A percentile compares a stretch with the other conserved stretches of the same genome.
phyloP scores from a whole-genome alignment of 2,329 filamentous ascomycete species.

The Sclerotinia glacialis region DNA sequence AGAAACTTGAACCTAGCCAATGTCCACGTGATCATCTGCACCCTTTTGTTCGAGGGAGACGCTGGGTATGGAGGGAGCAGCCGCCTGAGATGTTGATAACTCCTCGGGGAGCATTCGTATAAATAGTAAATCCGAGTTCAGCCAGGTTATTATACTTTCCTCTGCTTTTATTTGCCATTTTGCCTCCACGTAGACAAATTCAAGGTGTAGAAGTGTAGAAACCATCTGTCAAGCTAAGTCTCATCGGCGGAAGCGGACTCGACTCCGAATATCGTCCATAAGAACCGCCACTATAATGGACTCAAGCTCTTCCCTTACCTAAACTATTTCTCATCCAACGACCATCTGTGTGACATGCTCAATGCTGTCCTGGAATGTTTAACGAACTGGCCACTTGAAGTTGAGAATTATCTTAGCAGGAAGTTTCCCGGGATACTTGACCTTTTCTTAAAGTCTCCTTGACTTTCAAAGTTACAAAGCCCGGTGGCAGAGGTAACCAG shows the following conservation, averaged over 20 bases:
- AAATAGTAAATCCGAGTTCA: not conserved
- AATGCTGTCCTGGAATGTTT: not conserved
- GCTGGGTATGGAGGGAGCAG: not conserved
- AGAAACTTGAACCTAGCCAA: not conserved
- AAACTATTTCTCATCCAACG: not conserved
- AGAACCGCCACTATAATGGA: no score
- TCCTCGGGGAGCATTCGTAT: not conserved
- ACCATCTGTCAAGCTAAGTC: no score
- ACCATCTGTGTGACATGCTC: not conserved
- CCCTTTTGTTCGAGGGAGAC: not conserved
- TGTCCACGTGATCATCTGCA: not conserved
- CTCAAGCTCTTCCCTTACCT: not conserved
- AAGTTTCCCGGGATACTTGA: not conserved
- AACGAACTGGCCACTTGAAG: not conserved
- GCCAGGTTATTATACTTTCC: no score
- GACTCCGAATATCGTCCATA: no score
- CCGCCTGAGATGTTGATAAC: not conserved
- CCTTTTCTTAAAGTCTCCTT: no score
- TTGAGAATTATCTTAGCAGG: not conserved
- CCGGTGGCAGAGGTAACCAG: not conserved
- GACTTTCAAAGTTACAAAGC: not conserved
- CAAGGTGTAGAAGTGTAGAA: not conserved
- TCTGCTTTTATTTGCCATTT: not conserved
- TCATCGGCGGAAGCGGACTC: constrained; percentile 8
- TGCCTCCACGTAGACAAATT: not conserved